Conservation (phyloP, 2,329 filamentous ascomycete genomes). For the Talaromyces verruculosus region DNA sequence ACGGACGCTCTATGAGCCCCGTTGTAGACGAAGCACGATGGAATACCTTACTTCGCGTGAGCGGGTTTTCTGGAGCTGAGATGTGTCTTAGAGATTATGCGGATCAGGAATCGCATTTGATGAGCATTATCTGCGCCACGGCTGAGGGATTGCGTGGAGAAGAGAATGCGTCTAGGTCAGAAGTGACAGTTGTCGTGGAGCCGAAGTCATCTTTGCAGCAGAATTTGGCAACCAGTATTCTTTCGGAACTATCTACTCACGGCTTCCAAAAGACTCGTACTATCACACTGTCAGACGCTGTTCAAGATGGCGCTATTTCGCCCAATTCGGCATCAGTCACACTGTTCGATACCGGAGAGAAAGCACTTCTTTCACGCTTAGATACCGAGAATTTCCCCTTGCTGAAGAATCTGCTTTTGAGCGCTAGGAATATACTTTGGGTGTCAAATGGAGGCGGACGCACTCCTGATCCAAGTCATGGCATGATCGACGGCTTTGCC, state of each 20-base stretch:
- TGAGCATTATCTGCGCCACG: not conserved
- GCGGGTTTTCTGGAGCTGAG: not conserved
- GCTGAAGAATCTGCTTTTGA: not conserved
- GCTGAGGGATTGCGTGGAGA: not conserved
- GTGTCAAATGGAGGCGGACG: not conserved
- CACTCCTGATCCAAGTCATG: not conserved
- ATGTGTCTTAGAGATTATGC: not conserved
- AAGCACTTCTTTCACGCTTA: not conserved
- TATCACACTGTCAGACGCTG: not conserved
- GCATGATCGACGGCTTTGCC: not conserved
- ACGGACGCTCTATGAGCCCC: slow-evolving; percentile 6
- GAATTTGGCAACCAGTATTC: not conserved
- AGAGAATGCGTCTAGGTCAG: not conserved
- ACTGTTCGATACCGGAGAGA: not conserved
- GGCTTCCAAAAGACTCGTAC: not conserved
- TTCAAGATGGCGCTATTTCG: not conserved
- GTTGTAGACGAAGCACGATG: not conserved
- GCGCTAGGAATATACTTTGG: not conserved
- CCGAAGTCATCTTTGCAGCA: not conserved
- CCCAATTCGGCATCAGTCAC: not conserved
- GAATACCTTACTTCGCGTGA: not conserved
- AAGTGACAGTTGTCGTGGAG: not conserved
- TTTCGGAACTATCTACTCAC: not conserved
- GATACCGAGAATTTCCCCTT: not conserved
- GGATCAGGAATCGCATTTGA: not conserved